Evolutionary conservation across 352 stramenopile genomes (phyloP), one percentile per base, ranked within the genome.

Genomic region (Pythium angustatum): DNA sequence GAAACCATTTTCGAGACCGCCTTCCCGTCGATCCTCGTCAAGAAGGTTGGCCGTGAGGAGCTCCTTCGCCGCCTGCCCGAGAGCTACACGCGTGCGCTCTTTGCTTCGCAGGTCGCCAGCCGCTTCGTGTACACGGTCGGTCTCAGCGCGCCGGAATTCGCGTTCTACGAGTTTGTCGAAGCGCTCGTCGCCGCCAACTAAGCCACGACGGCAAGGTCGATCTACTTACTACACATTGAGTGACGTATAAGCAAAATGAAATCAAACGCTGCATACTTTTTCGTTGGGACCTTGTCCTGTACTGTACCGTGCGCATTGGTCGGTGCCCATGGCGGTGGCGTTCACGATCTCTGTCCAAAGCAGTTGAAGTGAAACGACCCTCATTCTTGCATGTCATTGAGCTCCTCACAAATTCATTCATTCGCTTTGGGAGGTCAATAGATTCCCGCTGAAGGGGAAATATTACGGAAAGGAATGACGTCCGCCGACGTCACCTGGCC

Each of bases 91-190:
- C 82, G 83, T 40, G 80, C 85, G 9, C 78, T 94, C 56, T 94
- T 94, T 50, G 83, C 82, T 21, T 93, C 82, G 60, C 84, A 94
- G 71, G 72, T 94, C 33, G 83, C 85, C 8, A 90, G 79, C 50
- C 83, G 83, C 55, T 93, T 93, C 72, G 83, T 94, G 28, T 94
- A 94, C 73, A 78, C 74, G 22, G 81, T 84, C 34, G 83, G 83
- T 10, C 70, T 93, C 30, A 77, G 72, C 52, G 81, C 80, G 10
- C 84, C 82, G 10, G 85, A 94, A 68, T 94, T 93, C 38, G 83
- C 83, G 28, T 94, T 94, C 75, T 94, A 93, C 75, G 85, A 94
- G 73, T 94, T 93, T 54, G 83, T 93, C 27, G 64, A 92, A 53
- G 69, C 74, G 41, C 78, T 93, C 54, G 55, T 69, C 19, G 55